phyloP scores from a whole-genome alignment of 179 eudicot genomes.

The Monotropa hypopitys region DNA sequence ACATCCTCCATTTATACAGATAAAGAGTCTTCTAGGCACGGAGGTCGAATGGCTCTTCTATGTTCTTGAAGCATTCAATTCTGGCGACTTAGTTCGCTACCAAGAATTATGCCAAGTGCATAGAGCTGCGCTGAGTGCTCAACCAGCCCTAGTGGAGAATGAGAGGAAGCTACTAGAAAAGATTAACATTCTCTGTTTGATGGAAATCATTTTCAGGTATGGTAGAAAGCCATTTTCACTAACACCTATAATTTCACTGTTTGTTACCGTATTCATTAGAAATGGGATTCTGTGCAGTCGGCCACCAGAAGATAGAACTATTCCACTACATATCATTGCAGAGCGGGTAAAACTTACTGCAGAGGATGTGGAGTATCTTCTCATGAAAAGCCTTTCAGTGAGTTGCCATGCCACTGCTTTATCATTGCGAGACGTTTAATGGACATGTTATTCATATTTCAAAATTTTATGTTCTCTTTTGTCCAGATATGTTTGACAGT shows the following conservation, averaged over 20 bases:
- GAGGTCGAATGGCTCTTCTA: slow-evolving; percentile 96
- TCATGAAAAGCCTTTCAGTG: slow-evolving; percentile 98
- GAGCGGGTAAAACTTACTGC: slow-evolving; percentile 68
- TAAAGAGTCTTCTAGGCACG: slow-evolving; percentile 78
- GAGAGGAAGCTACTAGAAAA: slow-evolving; percentile 59
- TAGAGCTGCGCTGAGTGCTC: slow-evolving; percentile 64
- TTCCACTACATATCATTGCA: slow-evolving; percentile 73
- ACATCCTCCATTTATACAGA: slow-evolving; percentile 27
- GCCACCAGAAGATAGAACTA: slow-evolving; percentile 84
- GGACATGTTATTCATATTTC: neutral
- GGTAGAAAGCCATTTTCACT: neutral
- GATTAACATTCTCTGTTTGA: slow-evolving; percentile 88
- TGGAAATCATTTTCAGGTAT: slow-evolving; percentile 94
- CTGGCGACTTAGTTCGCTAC: slow-evolving; percentile 74
- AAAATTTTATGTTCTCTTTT: neutral
- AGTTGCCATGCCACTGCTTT: slow-evolving; percentile 12
- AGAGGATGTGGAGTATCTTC: slow-evolving; percentile 92
- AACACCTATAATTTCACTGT: neutral
- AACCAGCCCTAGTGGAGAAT: slow-evolving; percentile 68
- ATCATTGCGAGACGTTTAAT: neutral
- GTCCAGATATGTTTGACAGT: neutral
- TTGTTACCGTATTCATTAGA: neutral
- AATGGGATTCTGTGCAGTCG: slow-evolving; percentile 47
- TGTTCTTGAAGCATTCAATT: slow-evolving; percentile 83
- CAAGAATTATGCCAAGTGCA: slow-evolving; percentile 88